phyloP scores from a whole-genome alignment of 306 rosid genomes.

The Trifolium dubium region DNA sequence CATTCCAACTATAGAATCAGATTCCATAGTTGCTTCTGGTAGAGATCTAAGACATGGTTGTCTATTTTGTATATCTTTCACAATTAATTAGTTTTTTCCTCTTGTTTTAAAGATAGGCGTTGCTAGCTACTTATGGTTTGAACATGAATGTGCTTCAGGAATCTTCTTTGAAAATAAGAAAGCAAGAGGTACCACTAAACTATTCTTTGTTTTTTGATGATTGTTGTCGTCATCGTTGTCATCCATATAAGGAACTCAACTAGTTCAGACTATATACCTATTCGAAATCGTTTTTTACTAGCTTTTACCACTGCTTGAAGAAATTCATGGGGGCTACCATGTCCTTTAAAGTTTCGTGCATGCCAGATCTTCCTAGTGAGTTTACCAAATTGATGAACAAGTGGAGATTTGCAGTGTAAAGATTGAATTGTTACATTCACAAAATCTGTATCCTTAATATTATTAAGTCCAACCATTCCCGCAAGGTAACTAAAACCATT shows the following conservation, averaged over 20 bases:
- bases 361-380: slow-evolving; percentile 99
- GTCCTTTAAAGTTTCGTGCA: slow-evolving; percentile 95
- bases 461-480: slow-evolving; percentile 98
- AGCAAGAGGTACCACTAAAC: no score
- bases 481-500: slow-evolving; percentile 99
- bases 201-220: no score
- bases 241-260: slow-evolving; percentile 93
- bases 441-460: slow-evolving; percentile 95
- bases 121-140: no score
- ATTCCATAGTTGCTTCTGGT: no score
- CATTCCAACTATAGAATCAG: no score
- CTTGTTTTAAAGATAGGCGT: no score
- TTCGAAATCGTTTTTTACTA: slow-evolving; percentile 83
- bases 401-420: slow-evolving; percentile 81
- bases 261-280: slow-evolving; percentile 90
- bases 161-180: no score
- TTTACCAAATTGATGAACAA: slow-evolving; percentile 95
- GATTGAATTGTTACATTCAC: slow-evolving; percentile 96
- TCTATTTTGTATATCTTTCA: no score
- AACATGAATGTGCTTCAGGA: no score
- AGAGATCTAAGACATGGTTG: no score
- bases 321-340: slow-evolving; percentile 97
- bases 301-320: slow-evolving; percentile 98
- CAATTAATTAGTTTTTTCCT: no score
- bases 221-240: no score